These are phyloP conservation scores for Picochlorum sp. DNA, from an alignment of 139 green algal species.

Conservation along the genomic window DNA sequence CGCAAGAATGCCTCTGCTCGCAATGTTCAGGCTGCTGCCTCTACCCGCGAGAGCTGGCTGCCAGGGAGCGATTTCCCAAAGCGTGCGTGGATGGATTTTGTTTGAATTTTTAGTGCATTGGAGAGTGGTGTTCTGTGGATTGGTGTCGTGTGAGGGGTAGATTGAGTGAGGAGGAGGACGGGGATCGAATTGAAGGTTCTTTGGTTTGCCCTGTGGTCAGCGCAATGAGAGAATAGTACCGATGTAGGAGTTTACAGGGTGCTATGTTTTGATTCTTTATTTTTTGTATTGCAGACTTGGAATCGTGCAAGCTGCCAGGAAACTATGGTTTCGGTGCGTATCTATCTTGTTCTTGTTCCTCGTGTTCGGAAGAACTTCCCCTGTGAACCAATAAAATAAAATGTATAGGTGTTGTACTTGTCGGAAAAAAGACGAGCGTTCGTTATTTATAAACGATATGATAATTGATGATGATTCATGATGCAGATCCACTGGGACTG, in stretches of 20 bases:
- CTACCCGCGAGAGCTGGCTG: constrained; percentile 18
- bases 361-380: background rate
- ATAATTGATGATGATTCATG: no score
- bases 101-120: background rate
- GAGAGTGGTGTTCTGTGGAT: background rate
- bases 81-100: background rate
- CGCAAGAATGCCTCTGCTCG: no score
- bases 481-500: constrained; percentile 55
- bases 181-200: no score
- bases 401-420: no score
- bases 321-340: constrained; percentile 48
- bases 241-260: no score
- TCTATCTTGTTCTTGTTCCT: constrained; percentile 19
- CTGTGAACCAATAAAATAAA: background rate
- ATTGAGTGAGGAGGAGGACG: no score
- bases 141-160: background rate
- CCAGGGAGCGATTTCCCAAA: background rate
- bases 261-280: no score
- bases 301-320: constrained; percentile 21
- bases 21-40: background rate
- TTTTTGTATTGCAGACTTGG: constrained; percentile 10
- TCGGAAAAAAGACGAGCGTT: background rate
- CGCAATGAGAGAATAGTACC: no score
- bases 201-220: no score
- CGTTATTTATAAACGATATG: background rate